Base-by-base conservation (phyloP, 108 stramenopile genomes). In the Discostella stelligeroides region DNA sequence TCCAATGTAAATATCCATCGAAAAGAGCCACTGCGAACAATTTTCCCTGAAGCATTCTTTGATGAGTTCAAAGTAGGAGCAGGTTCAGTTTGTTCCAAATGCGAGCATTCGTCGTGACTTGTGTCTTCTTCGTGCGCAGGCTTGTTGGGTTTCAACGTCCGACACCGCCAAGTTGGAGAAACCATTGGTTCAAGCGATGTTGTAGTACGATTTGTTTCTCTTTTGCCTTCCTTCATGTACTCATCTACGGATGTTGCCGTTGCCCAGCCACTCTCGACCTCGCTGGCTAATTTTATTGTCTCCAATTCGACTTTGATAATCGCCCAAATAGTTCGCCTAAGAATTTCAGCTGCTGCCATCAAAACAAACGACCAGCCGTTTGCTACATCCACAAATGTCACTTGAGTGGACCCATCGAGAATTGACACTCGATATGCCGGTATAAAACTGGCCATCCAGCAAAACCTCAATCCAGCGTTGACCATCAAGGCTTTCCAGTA, bases 361-460 rank as follows among this genome's bases (percentile, higher is more conserved):
- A 92, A 45, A 20, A 92, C 89, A 15, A 88, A 85, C 34, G 89
- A 84, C 66, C 87, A 90, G 54, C 77, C 86, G 43, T 86, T 73
- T 30, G 85, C 76, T 30, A 85, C 82, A 41, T 84, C 81, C 9
- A 79, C 83, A 66, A 88, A 86, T 23, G 91, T 92, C 28, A 79
- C 66, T 20, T 87, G 83, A 0, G 81, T 79, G 7, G 73, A 62
- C 29, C 85, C 88, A 63, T 84, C 79, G 46, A 70, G 34, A 7
- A 85, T 82, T 5, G 92, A 79, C 25, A 80, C 72, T 53, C 87
- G 85, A 68, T 90, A 92, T 2, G 94, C 84, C 8, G 94, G 94
- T 42, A 92, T 89, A 43, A 89, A 91, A 29, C 87, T 85, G 20
- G 85, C 63, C 94, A 92, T 95, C 94, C 94, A 95, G 17, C 85